Base-by-base conservation (phyloP, 306 rosid species). In the Cicer chorassanicum region DNA sequence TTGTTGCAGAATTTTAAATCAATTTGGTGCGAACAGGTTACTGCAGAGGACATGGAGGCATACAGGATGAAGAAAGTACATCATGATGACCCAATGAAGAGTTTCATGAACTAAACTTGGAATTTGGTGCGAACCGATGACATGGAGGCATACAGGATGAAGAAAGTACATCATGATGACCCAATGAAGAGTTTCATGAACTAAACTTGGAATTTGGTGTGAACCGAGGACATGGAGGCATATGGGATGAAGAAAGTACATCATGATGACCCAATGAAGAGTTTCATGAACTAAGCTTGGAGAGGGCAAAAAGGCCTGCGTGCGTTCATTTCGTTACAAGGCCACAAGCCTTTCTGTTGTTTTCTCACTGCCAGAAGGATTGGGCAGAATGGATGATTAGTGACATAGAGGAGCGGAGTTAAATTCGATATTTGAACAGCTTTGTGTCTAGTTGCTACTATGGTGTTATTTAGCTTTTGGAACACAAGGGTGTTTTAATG, bases 31-130 rank as follows among this genome's bases (percentile, higher is more conserved):
- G 6, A 15, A 10, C 75, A 70, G 75, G 80, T 75, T 6, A 75
- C 80, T 19, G 55, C 49, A 16, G 80, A 75, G 44, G 80, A 75
- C 0, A 65, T 75, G 73, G 80, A 75, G 46, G 80, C 80, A 13
- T 75, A 75, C 56, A 51, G 80, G 65, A 75, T 75, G 80, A 75
- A 75, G 73, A 75, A 51, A 75, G 73, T 65, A 9, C 80, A 65
- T 21, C 73, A 75, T 9, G 80, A 75, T 75, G 80, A 75, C 38
- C 80, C 80, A n/a, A 75, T 75, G 73, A 75, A 40, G 43, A 9
- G 65, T 51, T 75, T 75, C 14, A 14, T 75, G 34, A 29, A 29
- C 34, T 29, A 29, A 29, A 3, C 34, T 29, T 29, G 5, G 29
- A 6, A 10, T 54, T 70, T 40, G 13, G 40, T 54, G 9, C 14